Evolutionary conservation across 2,329 filamentous ascomycete genomes (phyloP).

Genomic region (Pseudogymnoascus sp.): DNA sequence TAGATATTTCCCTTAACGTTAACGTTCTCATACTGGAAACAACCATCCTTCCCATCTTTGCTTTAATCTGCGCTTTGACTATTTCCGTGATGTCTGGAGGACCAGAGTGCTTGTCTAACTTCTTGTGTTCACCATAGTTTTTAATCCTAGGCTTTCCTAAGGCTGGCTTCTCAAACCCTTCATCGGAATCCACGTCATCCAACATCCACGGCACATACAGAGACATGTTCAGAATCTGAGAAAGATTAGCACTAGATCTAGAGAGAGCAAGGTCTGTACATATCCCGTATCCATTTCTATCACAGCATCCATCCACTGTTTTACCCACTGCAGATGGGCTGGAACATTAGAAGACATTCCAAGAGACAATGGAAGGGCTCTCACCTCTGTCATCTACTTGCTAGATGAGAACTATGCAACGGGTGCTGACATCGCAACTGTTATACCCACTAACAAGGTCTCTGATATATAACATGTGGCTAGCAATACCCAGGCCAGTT

Average conservation of each 20-base stretch:
- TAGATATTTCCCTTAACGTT: neutral
- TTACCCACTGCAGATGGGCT: neutral
- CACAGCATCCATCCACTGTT: neutral
- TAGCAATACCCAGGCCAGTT: conserved; percentile 15
- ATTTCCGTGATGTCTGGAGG: neutral
- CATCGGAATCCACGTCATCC: neutral
- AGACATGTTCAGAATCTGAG: neutral
- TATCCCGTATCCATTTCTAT: neutral
- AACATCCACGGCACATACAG: neutral
- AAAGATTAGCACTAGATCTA: neutral
- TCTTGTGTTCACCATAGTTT: neutral
- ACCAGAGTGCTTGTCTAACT: neutral
- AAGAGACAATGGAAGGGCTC: neutral
- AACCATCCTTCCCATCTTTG: neutral
- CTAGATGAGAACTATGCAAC: conserved; percentile 15
- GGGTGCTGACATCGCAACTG: conserved; percentile 12
- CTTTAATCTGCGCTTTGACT: neutral
- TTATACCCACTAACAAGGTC: conserved; percentile 18
- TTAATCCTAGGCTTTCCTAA: neutral
- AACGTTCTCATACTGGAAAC: neutral
- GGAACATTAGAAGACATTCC: neutral
- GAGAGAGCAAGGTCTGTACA: neutral
- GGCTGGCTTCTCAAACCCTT: neutral
- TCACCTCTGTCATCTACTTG: conserved; percentile 1
- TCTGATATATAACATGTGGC: conserved; percentile 16